These are phyloP conservation scores for Pulveroboletus ravenelii DNA, from an alignment of 768 basidiomycete species.

Conservation along the genomic window DNA sequence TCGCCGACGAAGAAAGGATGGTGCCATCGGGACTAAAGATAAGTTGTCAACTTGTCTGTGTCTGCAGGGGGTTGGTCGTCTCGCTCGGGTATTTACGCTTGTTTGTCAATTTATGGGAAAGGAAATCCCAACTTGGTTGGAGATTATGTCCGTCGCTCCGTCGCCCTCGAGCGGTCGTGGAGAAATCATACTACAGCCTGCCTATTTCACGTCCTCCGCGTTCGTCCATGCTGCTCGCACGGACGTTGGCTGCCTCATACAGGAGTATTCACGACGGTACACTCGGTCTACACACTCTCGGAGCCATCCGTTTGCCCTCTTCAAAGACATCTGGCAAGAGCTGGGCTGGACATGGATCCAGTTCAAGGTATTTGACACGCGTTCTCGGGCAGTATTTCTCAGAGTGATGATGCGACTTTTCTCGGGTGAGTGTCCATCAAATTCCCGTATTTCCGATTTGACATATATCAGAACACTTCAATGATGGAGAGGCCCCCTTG, in stretches of 20 bases:
- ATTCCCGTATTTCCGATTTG: not conserved
- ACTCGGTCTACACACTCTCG: conserved; percentile 23
- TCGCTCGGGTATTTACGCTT: not conserved
- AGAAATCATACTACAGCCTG: conserved; percentile 61
- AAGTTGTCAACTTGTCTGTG: not conserved
- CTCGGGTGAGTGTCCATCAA: conserved; percentile 43
- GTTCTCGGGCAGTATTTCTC: conserved; percentile 61
- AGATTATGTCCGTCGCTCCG: conserved; percentile 38
- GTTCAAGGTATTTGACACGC: conserved; percentile 65
- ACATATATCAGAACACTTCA: conserved; percentile 46
- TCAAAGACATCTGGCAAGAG: conserved; percentile 64
- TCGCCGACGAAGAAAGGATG: conserved; percentile 48
- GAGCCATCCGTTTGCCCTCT: conserved; percentile 55
- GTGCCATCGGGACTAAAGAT: conserved; percentile 11
- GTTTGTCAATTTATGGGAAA: conserved; percentile 18
- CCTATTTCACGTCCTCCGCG: conserved; percentile 73
- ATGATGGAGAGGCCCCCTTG: conserved; percentile 46
- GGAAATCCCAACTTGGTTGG: conserved; percentile 9
- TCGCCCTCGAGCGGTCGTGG: conserved; percentile 58
- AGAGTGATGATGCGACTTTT: conserved; percentile 58
- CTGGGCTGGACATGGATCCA: conserved; percentile 76
- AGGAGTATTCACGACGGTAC: conserved; percentile 50
- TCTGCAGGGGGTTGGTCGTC: not conserved
- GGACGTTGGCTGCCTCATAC: conserved; percentile 55
- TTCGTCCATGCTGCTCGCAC: conserved; percentile 62